Percentiles rank a stretch among this genome's conserved stretches.
Conservation (phyloP, 2,329 filamentous ascomycete genomes). For the Alternaria atra region DNA sequence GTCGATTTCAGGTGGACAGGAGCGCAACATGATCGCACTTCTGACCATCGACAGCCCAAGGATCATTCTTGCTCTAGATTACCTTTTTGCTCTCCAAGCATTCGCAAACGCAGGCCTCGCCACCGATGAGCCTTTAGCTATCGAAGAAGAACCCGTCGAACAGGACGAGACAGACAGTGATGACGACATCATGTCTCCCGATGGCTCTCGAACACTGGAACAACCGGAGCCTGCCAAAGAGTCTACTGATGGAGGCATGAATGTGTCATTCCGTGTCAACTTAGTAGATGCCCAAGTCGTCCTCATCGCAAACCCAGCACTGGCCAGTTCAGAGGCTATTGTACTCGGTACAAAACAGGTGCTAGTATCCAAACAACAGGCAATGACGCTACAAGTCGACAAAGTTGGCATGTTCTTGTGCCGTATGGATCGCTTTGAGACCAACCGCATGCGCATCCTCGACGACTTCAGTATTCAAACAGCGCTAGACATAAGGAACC, state of each 20-base stretch:
- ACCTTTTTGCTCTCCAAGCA: constrained; percentile 86
- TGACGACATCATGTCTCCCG: constrained; percentile 48
- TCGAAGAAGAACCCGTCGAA: constrained; percentile 65
- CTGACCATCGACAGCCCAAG: constrained; percentile 93
- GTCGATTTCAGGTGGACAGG: constrained; percentile 85
- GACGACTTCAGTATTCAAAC: constrained; percentile 95
- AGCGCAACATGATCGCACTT: constrained; percentile 86
- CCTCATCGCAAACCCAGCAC: constrained; percentile 91
- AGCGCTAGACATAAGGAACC: constrained; percentile 78
- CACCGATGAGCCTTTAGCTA: constrained; percentile 63
- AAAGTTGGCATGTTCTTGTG: constrained; percentile 98
- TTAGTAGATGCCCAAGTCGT: constrained; percentile 97
- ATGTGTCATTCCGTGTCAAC: constrained; percentile 87
- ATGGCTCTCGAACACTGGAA: constrained; percentile 34
- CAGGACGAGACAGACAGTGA: constrained; percentile 59
- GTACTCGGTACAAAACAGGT: constrained; percentile 95
- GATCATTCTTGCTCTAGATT: constrained; percentile 94
- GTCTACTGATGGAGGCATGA: constrained; percentile 64
- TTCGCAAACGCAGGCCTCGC: constrained; percentile 78
- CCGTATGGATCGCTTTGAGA: constrained; percentile 97
- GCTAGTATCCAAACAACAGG: constrained; percentile 90
- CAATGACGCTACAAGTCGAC: constrained; percentile 89
- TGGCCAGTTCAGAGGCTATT: constrained; percentile 90
- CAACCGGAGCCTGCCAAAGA: constrained; percentile 33
- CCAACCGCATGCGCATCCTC: constrained; percentile 86